Base-by-base conservation (phyloP, 768 basidiomycete genomes). In the Kwoniella sp. region DNA sequence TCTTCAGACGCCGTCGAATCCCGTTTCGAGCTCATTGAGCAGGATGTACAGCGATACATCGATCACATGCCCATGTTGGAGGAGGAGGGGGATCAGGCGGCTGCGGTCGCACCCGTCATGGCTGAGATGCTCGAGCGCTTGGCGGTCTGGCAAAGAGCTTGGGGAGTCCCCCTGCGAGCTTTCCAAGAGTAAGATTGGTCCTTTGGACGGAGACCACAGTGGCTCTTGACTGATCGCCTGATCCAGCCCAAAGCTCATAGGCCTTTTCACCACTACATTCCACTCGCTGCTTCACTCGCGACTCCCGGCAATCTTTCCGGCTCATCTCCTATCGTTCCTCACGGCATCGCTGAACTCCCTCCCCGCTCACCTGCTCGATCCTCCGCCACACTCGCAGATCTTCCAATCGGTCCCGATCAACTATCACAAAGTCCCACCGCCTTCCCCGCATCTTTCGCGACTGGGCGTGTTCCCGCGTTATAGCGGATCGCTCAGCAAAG, bases 401-500 rank as follows among this genome's bases (percentile, higher is more conserved):
- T 53, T 58, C 33, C 53, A 56, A 34, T 46, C 51, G 7, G 67
- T 65, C 0, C 59, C 57, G 1, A 57, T 67, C 14, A 60, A 62
- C 32, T 47, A 55, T 31, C 58, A 63, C 20, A 56, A 59, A 46
- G 56, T 67, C 12, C 43, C 63, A 0, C 60, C 66, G 12, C 67
- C 67, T 2, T 62, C 62, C 2, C 55, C 66, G 19, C 60, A 60
- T 45, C 50, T 72, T 11, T 54, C 51, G 8, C 40, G 66, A 25
- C 45, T 73, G 19, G 69, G 63, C 9, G 46, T 69, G 6, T 48
- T 73, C 20, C 62, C 67, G 1, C 40, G 65, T 26, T 73, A 71
- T 41, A 56, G 61, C 10, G 53, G 56, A 6, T 62, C 90, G 51
- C 82, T 96, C 25, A 83, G 87, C 17, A 83, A 83, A 43, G 85